These are phyloP conservation scores for Coprinopsis sp. DNA, from an alignment of 768 basidiomycete species.

Conservation along the genomic window DNA sequence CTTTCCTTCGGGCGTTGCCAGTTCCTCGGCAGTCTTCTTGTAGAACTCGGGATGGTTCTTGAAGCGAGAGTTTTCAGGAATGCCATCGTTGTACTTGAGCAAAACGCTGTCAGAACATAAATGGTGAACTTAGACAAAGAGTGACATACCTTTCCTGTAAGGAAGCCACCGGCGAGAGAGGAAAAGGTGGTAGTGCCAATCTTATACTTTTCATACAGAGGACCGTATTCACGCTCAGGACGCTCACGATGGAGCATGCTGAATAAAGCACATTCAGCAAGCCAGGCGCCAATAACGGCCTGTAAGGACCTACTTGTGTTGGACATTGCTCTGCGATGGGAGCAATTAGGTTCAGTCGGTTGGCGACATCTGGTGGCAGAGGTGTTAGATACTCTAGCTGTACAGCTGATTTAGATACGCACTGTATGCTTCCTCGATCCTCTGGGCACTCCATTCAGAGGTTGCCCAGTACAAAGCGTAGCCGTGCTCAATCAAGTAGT, in stretches of 20 bases:
- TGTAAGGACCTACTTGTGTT: constrained; percentile 47
- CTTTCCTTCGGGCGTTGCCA: constrained; percentile 56
- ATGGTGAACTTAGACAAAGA: not conserved
- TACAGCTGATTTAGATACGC: constrained; percentile 16
- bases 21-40: constrained; percentile 47
- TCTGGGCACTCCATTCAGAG: constrained; percentile 70
- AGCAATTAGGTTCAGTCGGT: constrained; percentile 56
- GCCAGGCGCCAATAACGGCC: not conserved
- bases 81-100: constrained; percentile 62
- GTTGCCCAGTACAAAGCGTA: constrained; percentile 72
- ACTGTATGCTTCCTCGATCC: constrained; percentile 67
- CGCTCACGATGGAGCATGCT: constrained; percentile 77
- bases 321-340: constrained; percentile 78
- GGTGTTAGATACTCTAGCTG: not conserved
- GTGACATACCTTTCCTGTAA: constrained; percentile 67
- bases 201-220: constrained; percentile 62
- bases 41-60: constrained; percentile 51
- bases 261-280: constrained; percentile 14
- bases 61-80: constrained; percentile 71
- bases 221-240: constrained; percentile 75
- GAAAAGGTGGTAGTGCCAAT: constrained; percentile 72
- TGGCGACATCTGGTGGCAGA: constrained; percentile 51
- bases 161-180: constrained; percentile 65
- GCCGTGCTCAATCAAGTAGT: constrained; percentile 68
- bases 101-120: not conserved